These are phyloP conservation scores for Triticum dicoccoides DNA, from an alignment of 176 grass and related monocot genomes.

Conservation along the genomic window DNA sequence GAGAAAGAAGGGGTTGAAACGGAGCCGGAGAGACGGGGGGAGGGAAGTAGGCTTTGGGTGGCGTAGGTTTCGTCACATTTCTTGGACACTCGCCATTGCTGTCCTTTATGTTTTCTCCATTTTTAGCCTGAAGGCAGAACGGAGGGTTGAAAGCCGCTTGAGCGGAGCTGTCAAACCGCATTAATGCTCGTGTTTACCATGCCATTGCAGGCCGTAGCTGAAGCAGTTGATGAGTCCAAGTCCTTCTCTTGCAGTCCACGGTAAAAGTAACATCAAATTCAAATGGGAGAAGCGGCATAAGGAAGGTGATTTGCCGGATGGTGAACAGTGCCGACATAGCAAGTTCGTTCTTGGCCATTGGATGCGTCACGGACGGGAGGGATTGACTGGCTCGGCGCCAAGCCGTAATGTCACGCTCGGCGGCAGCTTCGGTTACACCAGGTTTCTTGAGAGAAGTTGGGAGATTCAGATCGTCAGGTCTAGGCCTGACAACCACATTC, in stretches of 20 bases:
- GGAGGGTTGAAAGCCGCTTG: constrained; percentile 3
- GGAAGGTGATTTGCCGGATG: neutral
- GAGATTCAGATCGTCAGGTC: neutral
- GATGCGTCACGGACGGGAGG: neutral
- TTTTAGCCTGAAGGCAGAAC: constrained; percentile 34
- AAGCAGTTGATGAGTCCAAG: no score
- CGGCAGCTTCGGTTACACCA: no score
- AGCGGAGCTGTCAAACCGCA: constrained; percentile 1
- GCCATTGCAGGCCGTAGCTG: neutral
- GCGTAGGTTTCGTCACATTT: constrained; percentile 41
- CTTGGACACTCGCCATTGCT: constrained; percentile 18
- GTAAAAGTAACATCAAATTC: neutral
- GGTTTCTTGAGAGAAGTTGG: neutral
- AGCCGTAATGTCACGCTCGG: no score
- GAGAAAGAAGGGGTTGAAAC: constrained; percentile 46
- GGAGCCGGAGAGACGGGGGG: constrained; percentile 5
- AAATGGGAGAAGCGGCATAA: neutral
- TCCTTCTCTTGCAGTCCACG: neutral
- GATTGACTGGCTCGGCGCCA: no score
- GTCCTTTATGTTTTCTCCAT: neutral
- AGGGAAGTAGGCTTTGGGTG: constrained; percentile 38
- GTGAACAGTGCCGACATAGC: neutral
- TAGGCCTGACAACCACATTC: neutral
- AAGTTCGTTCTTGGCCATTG: neutral
- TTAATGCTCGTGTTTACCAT: constrained; percentile 13